A percentile compares a stretch with the other conserved stretches of the same genome.
Evolutionary conservation across 306 rosid species (phyloP).

Genomic region (Vachellia collinsii): DNA sequence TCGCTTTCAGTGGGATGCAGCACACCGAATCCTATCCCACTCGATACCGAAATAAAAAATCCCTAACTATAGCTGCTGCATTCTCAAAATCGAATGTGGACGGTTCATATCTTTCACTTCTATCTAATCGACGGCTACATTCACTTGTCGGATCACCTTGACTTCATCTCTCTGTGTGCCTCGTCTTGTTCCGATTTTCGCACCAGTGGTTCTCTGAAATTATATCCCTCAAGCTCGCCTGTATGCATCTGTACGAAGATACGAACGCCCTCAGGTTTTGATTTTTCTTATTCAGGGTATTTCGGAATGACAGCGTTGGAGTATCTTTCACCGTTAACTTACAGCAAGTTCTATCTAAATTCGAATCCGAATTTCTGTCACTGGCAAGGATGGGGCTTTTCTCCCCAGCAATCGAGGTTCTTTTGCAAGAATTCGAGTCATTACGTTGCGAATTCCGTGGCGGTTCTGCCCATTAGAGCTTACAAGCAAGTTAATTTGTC

Average conservation of each 20-base stretch:
- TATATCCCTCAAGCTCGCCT: conserved; percentile 33
- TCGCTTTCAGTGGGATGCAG: neutral
- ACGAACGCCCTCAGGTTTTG: conserved; percentile 24
- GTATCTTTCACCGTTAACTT: conserved; percentile 55
- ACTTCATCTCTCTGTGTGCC: conserved; percentile 12
- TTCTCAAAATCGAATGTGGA: conserved; percentile 12
- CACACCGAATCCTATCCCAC: conserved; percentile 25
- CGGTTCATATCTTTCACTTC: conserved; percentile 45
- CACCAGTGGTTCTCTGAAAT: conserved; percentile 39
- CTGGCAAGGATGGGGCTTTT: conserved; percentile 47
- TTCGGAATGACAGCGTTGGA: conserved; percentile 70
- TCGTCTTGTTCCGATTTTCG: conserved; percentile 22
- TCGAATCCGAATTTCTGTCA: conserved; percentile 51
- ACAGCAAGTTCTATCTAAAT: conserved; percentile 48
- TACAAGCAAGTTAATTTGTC: conserved; percentile 33
- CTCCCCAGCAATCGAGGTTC: conserved; percentile 54
- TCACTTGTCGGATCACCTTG: conserved; percentile 33
- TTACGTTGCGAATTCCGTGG: conserved; percentile 44
- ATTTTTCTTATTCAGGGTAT: conserved; percentile 25
- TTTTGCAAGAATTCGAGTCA: conserved; percentile 41
- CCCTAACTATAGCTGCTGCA: neutral
- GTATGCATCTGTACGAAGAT: neutral
- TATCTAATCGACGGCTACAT: conserved; percentile 56
- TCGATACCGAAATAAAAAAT: neutral
- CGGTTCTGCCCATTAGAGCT: conserved; percentile 42